These are phyloP conservation scores for Cryomyces antarcticus DNA, from an alignment of 495 filamentous ascomycete genomes.

Conservation along the genomic window DNA sequence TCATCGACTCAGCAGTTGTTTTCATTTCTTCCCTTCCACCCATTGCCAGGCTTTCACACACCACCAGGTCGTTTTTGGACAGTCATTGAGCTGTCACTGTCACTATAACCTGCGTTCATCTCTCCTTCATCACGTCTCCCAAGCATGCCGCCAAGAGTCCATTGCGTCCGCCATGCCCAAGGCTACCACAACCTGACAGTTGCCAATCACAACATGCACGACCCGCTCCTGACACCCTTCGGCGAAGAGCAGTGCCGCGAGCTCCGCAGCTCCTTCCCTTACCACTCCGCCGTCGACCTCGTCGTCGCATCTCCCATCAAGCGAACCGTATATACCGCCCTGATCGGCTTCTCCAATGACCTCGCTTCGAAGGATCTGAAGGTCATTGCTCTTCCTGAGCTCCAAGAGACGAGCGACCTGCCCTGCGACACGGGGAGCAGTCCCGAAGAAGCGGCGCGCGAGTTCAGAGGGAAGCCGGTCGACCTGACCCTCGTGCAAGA, in stretches of 20 bases:
- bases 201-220: constrained; percentile 52
- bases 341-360: constrained; percentile 43
- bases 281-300: constrained; percentile 41
- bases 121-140: too few species aligned
- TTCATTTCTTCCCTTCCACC: constrained; percentile 23
- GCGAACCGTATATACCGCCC: constrained; percentile 64
- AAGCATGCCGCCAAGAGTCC: constrained; percentile 1
- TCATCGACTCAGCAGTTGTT: constrained; percentile 32
- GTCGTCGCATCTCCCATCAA: constrained; percentile 68
- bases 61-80: background rate
- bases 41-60: background rate
- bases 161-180: constrained; percentile 23
- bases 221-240: constrained; percentile 58
- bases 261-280: constrained; percentile 42
- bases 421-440: constrained; percentile 64
- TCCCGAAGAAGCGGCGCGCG: constrained; percentile 27
- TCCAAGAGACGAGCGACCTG: constrained; percentile 59
- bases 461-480: constrained; percentile 40
- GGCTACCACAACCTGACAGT: constrained; percentile 63
- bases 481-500: constrained; percentile 38
- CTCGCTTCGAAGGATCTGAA: constrained; percentile 28
- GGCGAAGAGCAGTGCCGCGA: constrained; percentile 55
- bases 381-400: constrained; percentile 52
- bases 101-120: background rate
- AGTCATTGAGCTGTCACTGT: background rate